A percentile compares a stretch with the other conserved stretches of the same genome.
phyloP scores from a whole-genome alignment of 257 asterid species.

The Misopates orontium region DNA sequence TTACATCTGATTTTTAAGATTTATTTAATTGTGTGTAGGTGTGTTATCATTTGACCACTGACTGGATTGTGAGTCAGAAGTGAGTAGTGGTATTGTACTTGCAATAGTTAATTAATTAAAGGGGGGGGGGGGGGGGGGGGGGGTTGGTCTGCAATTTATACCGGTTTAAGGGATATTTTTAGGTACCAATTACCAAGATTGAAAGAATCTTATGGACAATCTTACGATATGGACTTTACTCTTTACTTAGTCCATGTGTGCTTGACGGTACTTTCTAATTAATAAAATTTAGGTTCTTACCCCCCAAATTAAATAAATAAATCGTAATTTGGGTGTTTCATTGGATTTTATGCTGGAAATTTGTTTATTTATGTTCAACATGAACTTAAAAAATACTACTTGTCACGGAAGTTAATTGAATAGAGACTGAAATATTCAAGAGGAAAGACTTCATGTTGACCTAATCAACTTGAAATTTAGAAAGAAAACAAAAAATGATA shows the following conservation, averaged over 20 bases:
- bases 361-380: no score
- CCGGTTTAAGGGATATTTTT: not conserved
- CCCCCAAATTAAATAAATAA: no score
- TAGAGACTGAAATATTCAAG: no score
- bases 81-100: slow-evolving; percentile 27
- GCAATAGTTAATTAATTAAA: not conserved
- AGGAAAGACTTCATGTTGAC: no score
- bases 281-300: not conserved
- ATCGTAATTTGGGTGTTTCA: no score
- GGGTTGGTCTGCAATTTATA: no score
- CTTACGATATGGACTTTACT: not conserved
- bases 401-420: no score
- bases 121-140: not conserved
- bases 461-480: no score
- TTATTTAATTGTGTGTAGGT: slow-evolving; percentile 11
- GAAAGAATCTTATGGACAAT: not conserved
- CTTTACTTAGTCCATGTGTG: no score
- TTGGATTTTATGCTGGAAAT: no score
- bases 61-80: slow-evolving; percentile 30
- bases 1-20: slow-evolving; percentile 19
- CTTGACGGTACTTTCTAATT: not conserved
- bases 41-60: slow-evolving; percentile 31
- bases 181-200: not conserved
- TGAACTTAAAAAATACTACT: no score
- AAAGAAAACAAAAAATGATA: no score